Percentiles rank a stretch among this genome's conserved stretches.
Evolutionary conservation across 2,329 filamentous ascomycete genomes (phyloP).

Genomic region (Colletotrichum destructivum): DNA sequence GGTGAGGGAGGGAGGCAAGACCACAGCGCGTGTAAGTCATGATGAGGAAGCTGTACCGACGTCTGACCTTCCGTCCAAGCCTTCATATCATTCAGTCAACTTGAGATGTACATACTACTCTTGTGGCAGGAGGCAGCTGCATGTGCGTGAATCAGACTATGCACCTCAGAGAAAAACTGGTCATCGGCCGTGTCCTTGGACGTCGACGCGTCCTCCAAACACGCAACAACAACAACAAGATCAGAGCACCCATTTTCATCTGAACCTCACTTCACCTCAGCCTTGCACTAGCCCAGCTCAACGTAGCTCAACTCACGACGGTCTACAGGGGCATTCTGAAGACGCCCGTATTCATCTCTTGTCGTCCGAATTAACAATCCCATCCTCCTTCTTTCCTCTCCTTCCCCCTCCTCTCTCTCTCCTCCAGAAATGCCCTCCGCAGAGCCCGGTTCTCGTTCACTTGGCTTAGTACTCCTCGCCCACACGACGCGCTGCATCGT

Average conservation of each 20-base stretch:
- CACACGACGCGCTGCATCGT: conserved; percentile 19
- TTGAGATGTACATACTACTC: too few relatives aligned
- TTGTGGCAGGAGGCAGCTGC: conserved; percentile 16
- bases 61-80: background rate
- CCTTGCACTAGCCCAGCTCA: background rate
- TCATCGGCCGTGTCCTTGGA: conserved; percentile 10
- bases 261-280: conserved; percentile 16
- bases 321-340: background rate
- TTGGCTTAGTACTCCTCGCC: conserved; percentile 22
- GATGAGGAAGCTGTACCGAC: background rate
- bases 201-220: conserved; percentile 19
- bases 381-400: background rate
- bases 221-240: conserved; percentile 21
- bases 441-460: conserved; percentile 11
- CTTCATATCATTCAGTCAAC: background rate
- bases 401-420: background rate
- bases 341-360: background rate
- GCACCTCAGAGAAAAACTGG: background rate
- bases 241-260: conserved; percentile 38
- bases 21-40: background rate
- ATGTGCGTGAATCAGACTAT: too few relatives aligned
- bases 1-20: background rate
- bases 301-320: background rate
- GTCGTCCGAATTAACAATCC: conserved; percentile 10
- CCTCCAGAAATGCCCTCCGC: conserved; percentile 22